phyloP scores from a whole-genome alignment of 2,329 filamentous ascomycete genomes.

The Fonsecaea pedrosoi region DNA sequence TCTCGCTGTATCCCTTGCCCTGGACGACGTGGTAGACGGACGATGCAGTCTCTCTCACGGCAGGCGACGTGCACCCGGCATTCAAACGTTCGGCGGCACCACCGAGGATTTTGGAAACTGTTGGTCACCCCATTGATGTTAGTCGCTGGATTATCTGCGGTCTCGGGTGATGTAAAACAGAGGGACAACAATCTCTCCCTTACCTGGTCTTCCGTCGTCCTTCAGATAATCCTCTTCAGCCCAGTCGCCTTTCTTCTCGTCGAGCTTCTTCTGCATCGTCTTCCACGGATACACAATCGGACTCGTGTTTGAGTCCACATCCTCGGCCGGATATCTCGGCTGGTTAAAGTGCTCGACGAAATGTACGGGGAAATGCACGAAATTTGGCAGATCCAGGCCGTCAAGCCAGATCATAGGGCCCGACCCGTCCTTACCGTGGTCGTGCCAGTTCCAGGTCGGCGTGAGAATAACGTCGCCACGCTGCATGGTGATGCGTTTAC shows the following conservation, averaged over 20 bases:
- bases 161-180: neutral
- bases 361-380: conserved; percentile 59
- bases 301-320: conserved; percentile 49
- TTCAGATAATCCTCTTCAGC: conserved; percentile 46
- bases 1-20: conserved; percentile 49
- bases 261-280: conserved; percentile 54
- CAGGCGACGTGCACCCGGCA: conserved; percentile 47
- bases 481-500: conserved; percentile 59
- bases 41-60: conserved; percentile 58
- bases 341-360: conserved; percentile 61
- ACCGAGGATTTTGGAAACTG: conserved; percentile 52
- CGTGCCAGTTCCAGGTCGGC: conserved; percentile 66
- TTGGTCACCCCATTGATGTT: conserved; percentile 7
- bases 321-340: conserved; percentile 56
- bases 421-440: conserved; percentile 64
- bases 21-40: conserved; percentile 61
- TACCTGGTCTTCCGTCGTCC: conserved; percentile 42
- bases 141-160: neutral
- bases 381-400: conserved; percentile 61
- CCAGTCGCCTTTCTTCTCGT: conserved; percentile 46
- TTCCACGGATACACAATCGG: conserved; percentile 58
- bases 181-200: neutral
- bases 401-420: conserved; percentile 66
- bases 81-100: conserved; percentile 56
- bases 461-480: conserved; percentile 65